Base-by-base conservation (phyloP, 192 early-diverging fungal species). In the Dissophora ornata region DNA sequence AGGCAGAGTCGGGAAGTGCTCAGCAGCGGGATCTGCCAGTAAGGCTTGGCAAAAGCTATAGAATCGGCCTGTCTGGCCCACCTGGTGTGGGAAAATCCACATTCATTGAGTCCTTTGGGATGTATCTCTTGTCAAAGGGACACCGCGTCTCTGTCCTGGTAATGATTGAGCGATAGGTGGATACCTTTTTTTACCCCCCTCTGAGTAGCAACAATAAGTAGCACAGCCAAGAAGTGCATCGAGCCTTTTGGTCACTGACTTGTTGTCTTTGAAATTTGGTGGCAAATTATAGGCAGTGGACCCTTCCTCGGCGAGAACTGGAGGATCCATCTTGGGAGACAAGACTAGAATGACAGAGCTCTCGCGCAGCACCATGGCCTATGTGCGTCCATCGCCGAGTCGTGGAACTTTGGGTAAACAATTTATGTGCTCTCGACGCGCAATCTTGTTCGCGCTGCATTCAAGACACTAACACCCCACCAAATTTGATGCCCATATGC, bases 81-180 rank as follows among this genome's bases (percentile, higher is more conserved):
- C 93, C 93, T 0, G 93, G 93, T 1, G 93, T 95, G 11, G 93
- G 92, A 3, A 95, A 95, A 67, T 91, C 90, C n/a, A 91, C 90
- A 40, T 95, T 95, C 61, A 94, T 95, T 67, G 93, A 95, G 58
- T 69, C 87, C 5, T 92, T 95, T 70, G 93, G 93, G 46, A 89
- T 90, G 87, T 85, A 83, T 41, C 79, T 95, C 18, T 53, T 95
- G 3, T 65, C 79, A 13, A 68, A 84, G 40, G 90, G 91, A 6
- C 90, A 92, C 71, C 80, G 84, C 1, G 89, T 95, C 9, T 88
- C 92, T 3, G 93, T 95, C 9, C 65, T 93, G 82, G 89, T 90
- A 79, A 53, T 63, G 26, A n/a, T n/a, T n/a, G n/a, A n/a, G n/a
- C n/a, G n/a, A n/a, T n/a, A n/a, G n/a, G n/a, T n/a, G n/a, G n/a